Conservation (phyloP, 2,329 filamentous ascomycete species). For the Fusarium illudens region DNA sequence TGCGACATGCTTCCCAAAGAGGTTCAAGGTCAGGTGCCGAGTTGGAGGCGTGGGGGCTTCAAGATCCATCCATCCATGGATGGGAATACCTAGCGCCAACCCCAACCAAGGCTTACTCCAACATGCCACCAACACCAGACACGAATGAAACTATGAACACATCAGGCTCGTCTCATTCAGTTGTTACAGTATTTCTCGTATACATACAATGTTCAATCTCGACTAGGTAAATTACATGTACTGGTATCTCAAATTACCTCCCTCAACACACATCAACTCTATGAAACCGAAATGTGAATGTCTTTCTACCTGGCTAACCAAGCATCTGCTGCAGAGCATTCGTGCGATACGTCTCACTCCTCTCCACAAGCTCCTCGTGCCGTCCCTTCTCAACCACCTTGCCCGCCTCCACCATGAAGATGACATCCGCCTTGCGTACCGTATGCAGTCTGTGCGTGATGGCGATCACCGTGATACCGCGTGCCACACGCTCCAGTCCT, state of each 20-base stretch:
- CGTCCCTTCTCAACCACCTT: slow-evolving; percentile 60
- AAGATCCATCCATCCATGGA: too few species aligned
- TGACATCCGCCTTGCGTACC: slow-evolving; percentile 64
- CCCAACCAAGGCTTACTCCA: not conserved
- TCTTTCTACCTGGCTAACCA: slow-evolving; percentile 3
- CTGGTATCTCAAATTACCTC: slow-evolving; percentile 3
- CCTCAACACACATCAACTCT: not conserved
- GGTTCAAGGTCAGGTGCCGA: slow-evolving; percentile 20
- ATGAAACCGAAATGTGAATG: not conserved
- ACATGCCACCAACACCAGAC: not conserved
- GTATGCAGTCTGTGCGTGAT: slow-evolving; percentile 67
- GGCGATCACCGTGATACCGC: slow-evolving; percentile 64
- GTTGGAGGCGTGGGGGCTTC: slow-evolving; percentile 15
- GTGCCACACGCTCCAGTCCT: slow-evolving; percentile 66
- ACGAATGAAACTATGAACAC: not conserved
- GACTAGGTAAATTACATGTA: not conserved
- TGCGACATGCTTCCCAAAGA: not conserved
- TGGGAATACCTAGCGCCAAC: not conserved
- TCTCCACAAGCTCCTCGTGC: slow-evolving; percentile 63
- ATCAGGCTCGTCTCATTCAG: not conserved
- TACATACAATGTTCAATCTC: not conserved
- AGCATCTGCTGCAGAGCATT: slow-evolving; percentile 63
- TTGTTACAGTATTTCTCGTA: not conserved
- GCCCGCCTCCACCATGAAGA: slow-evolving; percentile 65
- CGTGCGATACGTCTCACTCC: slow-evolving; percentile 61